Base-by-base conservation (phyloP, 2,329 filamentous ascomycete genomes). In the Aspergillus ruber region DNA sequence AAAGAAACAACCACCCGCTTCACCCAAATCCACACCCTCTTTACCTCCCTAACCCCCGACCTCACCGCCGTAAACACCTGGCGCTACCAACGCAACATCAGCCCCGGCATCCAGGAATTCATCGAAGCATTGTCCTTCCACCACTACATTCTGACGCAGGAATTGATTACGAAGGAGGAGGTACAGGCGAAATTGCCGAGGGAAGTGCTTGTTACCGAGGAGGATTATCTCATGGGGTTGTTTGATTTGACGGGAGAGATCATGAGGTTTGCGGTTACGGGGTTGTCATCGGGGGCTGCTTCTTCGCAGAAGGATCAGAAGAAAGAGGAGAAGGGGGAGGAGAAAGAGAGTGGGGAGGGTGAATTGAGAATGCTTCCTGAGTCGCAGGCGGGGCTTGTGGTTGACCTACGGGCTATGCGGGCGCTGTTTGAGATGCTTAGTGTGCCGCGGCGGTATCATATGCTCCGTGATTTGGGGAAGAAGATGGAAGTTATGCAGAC, bases 171-270 rank as follows among this genome's bases (percentile, higher is more conserved):
- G 0, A 80, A 80, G 8, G 75, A 80, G 0, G 80, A 88, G 47
- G 77, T 86, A 0, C 67, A 74, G 25, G 69, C 54, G 1, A 54
- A 57, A 10, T 48, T 74, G 2, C 68, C 72, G 0, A 65, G 71
- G 0, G 76, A 75, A 1, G 77, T 96, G 2, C 60, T 75, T 0
- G 74, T 96, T 17, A 88, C 86, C 1, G 77, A 83, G 21, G 82
- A 91, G 47, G 93, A 98, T 68, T 97, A 95, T 64, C 72, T 95
- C 49, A 84, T 93, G 53, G 93, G 91, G 7, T 71, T 98, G 2
- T 96, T 95, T 62, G 93, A 98, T 67, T 80, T 97, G 57, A 90
- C 90, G 1, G 93, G 93, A 35, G 93, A 98, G 73, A 77, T 97
- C 74, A 98, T 98, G 93, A 81, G 90, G 25, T 97, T 96, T 69